Evolutionary conservation across 768 basidiomycete genomes (phyloP), one percentile per base, ranked within the genome.

Genomic region (Tylopilus rubrobrunneus): DNA sequence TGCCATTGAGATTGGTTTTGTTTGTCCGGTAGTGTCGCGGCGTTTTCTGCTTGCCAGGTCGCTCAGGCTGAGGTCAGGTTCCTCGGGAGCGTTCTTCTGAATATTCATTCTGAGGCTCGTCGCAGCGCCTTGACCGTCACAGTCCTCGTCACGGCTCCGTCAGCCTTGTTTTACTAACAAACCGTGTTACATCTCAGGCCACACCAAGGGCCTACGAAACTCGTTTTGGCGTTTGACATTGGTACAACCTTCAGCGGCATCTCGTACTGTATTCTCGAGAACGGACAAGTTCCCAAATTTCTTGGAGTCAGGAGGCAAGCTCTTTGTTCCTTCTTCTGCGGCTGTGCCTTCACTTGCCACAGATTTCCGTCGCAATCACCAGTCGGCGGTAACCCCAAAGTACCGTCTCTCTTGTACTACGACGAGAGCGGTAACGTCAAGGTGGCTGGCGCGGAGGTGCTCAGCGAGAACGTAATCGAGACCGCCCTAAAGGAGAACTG

Each of bases 211-310:
- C 28, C 51, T 19, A 25, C 44, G 3, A 72, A 71, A 50, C 66
- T 79, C 4, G 69, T 78, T 0, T 52, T 80, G 12, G 76, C 76
- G 0, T 73, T 79, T 42, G 78, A 79, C 39, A 61, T 80, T 3
- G 78, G 78, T 2, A 79, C 76, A 0, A 78, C 77, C 0, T 77
- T 55, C 53, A 78, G 76, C 31, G 76, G 76, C 4, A 63, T 78
- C 7, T 74, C 74, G 1, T 78, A 78, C 42, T 59, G 60, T 28
- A 49, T 66, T 33, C 55, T 61, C 3, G 42, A 48, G 9, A 19
- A 14, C 7, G 63, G 55, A 7, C 52, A 51, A 51, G 56, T 55
- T 14, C 57, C 56, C 1, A 57, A 58, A 17, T 31, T 56, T 2
- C 50, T 31, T 14, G 55, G 58, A 8, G 56, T 60, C 5, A 47